phyloP scores from a whole-genome alignment of 495 filamentous ascomycete genomes.

The Platismatia glauca region DNA sequence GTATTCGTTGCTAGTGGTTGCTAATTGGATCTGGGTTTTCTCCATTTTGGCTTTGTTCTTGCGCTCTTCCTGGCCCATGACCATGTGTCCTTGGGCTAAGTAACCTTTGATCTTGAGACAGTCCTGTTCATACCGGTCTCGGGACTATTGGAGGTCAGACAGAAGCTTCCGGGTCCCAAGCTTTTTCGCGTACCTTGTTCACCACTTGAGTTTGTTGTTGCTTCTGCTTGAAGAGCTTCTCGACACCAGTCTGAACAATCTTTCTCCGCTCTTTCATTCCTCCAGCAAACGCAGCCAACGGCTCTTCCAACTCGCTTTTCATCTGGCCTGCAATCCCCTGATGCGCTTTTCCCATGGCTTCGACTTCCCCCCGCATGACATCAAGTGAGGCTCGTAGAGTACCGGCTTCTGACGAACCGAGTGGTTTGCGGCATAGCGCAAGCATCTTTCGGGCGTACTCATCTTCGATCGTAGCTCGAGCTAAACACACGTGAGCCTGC shows the following conservation, averaged over 20 bases:
- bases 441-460: conserved; percentile 92
- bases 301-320: conserved; percentile 96
- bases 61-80: conserved; percentile 97
- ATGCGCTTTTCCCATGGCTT: conserved; percentile 89
- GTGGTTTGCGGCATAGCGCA: conserved; percentile 74
- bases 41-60: conserved; percentile 99
- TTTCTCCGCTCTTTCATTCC: conserved; percentile 92
- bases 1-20: conserved; percentile 84
- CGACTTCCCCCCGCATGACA: conserved; percentile 79
- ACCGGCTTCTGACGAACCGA: conserved; percentile 83
- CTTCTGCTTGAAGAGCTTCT: conserved; percentile 89
- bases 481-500: conserved; percentile 36
- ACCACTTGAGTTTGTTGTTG: conserved; percentile 80
- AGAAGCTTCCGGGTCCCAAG: not conserved
- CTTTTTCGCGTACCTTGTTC: conserved; percentile 61
- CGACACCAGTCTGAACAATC: conserved; percentile 86
- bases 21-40: conserved; percentile 93
- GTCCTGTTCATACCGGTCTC: conserved; percentile 93
- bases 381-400: conserved; percentile 78
- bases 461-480: conserved; percentile 88
- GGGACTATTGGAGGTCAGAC: conserved; percentile 49
- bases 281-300: conserved; percentile 80
- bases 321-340: conserved; percentile 84
- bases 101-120: conserved; percentile 98
- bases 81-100: conserved; percentile 97